These are phyloP conservation scores for Aureobasidium namibiae DNA, from an alignment of 2,329 filamentous ascomycete genomes.

Conservation along the genomic window DNA sequence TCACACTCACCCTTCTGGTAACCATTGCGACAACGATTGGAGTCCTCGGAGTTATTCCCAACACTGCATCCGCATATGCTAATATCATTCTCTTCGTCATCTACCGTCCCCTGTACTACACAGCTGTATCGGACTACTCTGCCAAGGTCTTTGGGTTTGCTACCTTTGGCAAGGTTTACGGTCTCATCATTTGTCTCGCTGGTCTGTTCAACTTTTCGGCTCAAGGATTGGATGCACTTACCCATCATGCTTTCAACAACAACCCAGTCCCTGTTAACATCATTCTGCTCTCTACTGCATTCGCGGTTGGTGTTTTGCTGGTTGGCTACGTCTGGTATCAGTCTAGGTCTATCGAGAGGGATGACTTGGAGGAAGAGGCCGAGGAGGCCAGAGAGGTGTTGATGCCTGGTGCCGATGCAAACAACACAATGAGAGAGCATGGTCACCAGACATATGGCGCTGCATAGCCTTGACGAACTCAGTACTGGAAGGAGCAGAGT, in stretches of 20 bases:
- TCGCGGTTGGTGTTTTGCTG: slow-evolving; percentile 56
- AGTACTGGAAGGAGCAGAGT: too few relatives aligned
- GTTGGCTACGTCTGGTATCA: slow-evolving; percentile 57
- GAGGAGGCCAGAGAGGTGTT: slow-evolving; percentile 32
- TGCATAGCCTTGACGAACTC: slow-evolving; percentile 14
- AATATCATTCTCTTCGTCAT: slow-evolving; percentile 75
- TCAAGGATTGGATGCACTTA: slow-evolving; percentile 68
- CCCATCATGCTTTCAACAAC: slow-evolving; percentile 61
- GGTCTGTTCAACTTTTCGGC: slow-evolving; percentile 80
- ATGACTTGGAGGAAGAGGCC: slow-evolving; percentile 36
- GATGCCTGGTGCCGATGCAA: slow-evolving; percentile 28
- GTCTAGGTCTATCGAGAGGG: slow-evolving; percentile 36
- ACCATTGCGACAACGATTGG: slow-evolving; percentile 66
- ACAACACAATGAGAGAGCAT: slow-evolving; percentile 20
- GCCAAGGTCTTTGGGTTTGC: slow-evolving; percentile 89
- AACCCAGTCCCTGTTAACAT: slow-evolving; percentile 73
- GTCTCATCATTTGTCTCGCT: slow-evolving; percentile 76
- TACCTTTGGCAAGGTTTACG: slow-evolving; percentile 92
- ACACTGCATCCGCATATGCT: slow-evolving; percentile 62
- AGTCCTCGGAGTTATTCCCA: slow-evolving; percentile 63
- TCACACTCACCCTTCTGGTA: slow-evolving; percentile 64
- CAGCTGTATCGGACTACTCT: slow-evolving; percentile 76
- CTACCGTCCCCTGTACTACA: slow-evolving; percentile 86
- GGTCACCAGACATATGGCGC: slow-evolving; percentile 24
- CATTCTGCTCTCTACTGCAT: slow-evolving; percentile 53